phyloP scores from a whole-genome alignment of 2,329 filamentous ascomycete genomes.

The Aspergillus sp. region DNA sequence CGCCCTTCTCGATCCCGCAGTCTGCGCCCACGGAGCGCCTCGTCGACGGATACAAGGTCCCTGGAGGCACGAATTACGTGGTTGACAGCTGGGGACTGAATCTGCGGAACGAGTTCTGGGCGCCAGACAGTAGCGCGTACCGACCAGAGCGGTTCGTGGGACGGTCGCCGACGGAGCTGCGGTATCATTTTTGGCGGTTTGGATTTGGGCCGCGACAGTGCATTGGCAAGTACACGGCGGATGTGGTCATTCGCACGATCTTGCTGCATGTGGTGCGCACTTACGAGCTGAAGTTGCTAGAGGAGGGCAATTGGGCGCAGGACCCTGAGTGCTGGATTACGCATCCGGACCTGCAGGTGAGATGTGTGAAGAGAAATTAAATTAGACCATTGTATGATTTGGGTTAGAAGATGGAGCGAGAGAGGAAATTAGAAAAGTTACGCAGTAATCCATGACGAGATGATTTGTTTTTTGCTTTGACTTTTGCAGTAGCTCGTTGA shows the following conservation, averaged over 20 bases:
- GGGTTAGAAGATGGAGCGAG: neutral
- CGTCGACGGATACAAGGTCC: slow-evolving; percentile 38
- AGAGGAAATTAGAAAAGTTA: neutral
- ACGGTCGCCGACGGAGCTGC: neutral
- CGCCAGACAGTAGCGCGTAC: slow-evolving; percentile 33
- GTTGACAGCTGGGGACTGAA: slow-evolving; percentile 1
- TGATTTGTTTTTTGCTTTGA: neutral
- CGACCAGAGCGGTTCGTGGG: slow-evolving; percentile 29
- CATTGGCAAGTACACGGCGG: slow-evolving; percentile 44
- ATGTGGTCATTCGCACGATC: slow-evolving; percentile 33
- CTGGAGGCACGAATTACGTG: slow-evolving; percentile 34
- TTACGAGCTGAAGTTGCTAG: slow-evolving; percentile 7
- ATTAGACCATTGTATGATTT: neutral
- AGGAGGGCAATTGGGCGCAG: slow-evolving; percentile 1
- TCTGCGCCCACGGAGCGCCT: slow-evolving; percentile 35
- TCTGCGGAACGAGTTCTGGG: slow-evolving; percentile 34
- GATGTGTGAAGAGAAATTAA: neutral
- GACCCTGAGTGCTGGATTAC: slow-evolving; percentile 11
- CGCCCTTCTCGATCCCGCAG: slow-evolving; percentile 45
- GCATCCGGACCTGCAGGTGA: slow-evolving; percentile 8
- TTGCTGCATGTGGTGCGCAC: slow-evolving; percentile 12
- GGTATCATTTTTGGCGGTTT: slow-evolving; percentile 48
- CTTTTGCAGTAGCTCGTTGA: no score
- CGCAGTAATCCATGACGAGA: neutral
- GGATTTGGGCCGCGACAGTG: slow-evolving; percentile 48